Evolutionary conservation across 2,329 filamentous ascomycete species (phyloP), one percentile per base, ranked within the genome.

Genomic region (Calonectria montana): DNA sequence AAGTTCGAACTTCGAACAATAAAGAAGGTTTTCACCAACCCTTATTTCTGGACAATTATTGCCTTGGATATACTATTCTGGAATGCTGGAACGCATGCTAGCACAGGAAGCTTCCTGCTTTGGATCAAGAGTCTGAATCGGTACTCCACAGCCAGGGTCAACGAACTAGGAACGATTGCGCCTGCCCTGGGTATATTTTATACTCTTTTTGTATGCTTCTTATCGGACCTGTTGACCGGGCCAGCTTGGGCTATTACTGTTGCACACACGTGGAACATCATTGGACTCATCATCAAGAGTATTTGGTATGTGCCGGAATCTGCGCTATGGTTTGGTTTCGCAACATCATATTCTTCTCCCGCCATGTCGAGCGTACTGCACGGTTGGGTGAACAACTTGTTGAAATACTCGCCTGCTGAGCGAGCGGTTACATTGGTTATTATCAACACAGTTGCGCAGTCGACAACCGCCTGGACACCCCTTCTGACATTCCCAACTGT

Each of bases 101-200:
- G 79, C 8, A 82, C 85, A 1, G 89, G 88, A 2, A 86, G 85
- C 0, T 91, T 88, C 70, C 79, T 91, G 2, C 83, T 92, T 0
- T 91, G 89, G 89, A 82, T 91, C 57, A 91, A 91, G 80, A 89
- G 87, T 70, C 76, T 91, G 10, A 79, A 85, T 2, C 82, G 87
- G 2, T 91, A 85, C 76, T 83, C 84, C 0, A 81, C 82, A 0
- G 81, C 86, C 1, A 82, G 81, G n/a, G 78, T 91, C 62, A 91
- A 90, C 76, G 83, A 89, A 65, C 81, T 90, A 0, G 87, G 87
- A 2, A 84, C 88, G 3, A 88, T 88, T 9, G 84, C 88, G 0
- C 89, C 89, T 0, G 89, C 84, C 0, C 76, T 91, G 1, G 90
- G 89, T 0, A 91, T 91, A 2, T 87, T 91, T 65, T 91, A 89